phyloP scores from a whole-genome alignment of 495 filamentous ascomycete species.

The Aspergillus taichungensis region DNA sequence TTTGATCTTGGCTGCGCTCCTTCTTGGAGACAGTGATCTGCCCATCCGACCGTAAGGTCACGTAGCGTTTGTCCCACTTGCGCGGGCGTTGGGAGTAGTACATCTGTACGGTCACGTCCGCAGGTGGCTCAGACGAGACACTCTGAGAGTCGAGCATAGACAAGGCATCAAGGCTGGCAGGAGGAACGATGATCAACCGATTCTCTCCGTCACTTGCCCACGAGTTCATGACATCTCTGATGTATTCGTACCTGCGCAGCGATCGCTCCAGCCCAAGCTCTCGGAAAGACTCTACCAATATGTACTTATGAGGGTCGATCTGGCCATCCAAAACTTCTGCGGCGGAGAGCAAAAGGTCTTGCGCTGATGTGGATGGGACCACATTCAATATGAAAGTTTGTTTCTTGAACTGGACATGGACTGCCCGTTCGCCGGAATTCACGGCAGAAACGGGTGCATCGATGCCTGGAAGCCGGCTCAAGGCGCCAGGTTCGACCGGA shows the following conservation, averaged over 20 bases:
- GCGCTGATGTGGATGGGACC: constrained; percentile 61
- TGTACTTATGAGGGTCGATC: constrained; percentile 50
- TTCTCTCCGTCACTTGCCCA: constrained; percentile 78
- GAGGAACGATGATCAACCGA: constrained; percentile 50
- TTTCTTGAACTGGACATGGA: constrained; percentile 59
- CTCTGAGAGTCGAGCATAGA: constrained; percentile 40
- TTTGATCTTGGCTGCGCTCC: constrained; percentile 41
- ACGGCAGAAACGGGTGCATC: constrained; percentile 81
- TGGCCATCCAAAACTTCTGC: constrained; percentile 43
- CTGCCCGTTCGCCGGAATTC: constrained; percentile 68
- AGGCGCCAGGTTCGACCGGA: constrained; percentile 29
- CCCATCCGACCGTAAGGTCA: constrained; percentile 65
- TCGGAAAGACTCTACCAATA: constrained; percentile 68
- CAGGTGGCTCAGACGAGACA: constrained; percentile 50
- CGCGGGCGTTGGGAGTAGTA: constrained; percentile 73
- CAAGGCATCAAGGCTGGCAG: constrained; percentile 35
- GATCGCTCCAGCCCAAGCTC: constrained; percentile 75
- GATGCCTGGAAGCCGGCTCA: constrained; percentile 50
- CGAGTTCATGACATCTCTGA: constrained; percentile 84
- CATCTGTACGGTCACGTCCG: constrained; percentile 56
- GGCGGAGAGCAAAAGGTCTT: constrained; percentile 59
- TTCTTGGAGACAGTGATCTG: constrained; percentile 73
- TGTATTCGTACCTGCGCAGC: constrained; percentile 75
- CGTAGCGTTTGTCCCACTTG: constrained; percentile 79
- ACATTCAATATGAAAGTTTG: constrained; percentile 54